Evolutionary conservation across 768 basidiomycete species (phyloP).

Genomic region (Termitomyces sp.): DNA sequence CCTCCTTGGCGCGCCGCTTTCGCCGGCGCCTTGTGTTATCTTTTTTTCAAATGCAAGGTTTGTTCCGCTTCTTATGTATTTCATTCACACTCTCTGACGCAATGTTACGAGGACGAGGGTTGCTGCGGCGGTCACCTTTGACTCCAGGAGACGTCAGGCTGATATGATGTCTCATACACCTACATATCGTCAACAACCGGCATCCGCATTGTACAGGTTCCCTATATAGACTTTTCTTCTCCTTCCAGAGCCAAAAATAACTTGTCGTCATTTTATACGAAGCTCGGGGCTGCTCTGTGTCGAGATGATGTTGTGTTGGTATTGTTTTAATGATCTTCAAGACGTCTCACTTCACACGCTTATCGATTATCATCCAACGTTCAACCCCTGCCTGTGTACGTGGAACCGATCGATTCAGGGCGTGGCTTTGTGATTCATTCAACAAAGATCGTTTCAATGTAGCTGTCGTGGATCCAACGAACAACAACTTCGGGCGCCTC

Average conservation of each 20-base stretch:
- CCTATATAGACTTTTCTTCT: too few relatives aligned
- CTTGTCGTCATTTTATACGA: background rate
- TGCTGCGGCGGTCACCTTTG: background rate
- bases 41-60: background rate
- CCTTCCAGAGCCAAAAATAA: background rate
- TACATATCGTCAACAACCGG: background rate
- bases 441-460: background rate
- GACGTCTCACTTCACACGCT: background rate
- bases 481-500: background rate
- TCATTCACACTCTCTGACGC: background rate
- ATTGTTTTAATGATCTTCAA: background rate
- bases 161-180: background rate
- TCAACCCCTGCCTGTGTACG: background rate
- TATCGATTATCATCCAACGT: background rate
- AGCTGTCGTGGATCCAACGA: background rate
- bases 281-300: background rate
- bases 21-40: background rate
- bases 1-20: too few relatives aligned
- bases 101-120: background rate
- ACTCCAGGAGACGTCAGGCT: background rate
- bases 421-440: background rate
- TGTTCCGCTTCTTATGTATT: background rate
- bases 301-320: too few relatives aligned
- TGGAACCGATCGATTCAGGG: background rate
- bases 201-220: background rate